phyloP scores from a whole-genome alignment of 352 stramenopile genomes.

The Phytopythium boreale region DNA sequence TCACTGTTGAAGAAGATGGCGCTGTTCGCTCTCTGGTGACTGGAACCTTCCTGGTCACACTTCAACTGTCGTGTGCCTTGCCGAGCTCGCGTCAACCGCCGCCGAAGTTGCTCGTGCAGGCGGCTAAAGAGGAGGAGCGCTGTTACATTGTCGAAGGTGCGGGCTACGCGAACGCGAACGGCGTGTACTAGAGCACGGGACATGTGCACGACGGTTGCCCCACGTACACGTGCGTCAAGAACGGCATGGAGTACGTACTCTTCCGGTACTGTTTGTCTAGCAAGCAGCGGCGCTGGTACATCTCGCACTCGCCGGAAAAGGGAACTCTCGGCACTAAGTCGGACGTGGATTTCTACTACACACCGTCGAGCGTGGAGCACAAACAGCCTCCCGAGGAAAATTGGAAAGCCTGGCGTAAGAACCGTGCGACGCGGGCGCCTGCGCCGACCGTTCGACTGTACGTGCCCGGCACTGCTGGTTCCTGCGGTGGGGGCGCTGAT shows the following conservation, averaged over 20 bases:
- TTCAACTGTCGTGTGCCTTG: background rate
- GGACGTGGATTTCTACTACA: too few relatives aligned
- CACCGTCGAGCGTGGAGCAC: too few relatives aligned
- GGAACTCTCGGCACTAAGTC: too few relatives aligned
- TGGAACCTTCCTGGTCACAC: background rate
- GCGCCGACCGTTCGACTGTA: background rate
- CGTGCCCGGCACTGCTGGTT: too few relatives aligned
- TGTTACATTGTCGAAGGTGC: conserved; percentile 88
- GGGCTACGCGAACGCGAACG: conserved; percentile 91
- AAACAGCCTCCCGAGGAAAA: too few relatives aligned
- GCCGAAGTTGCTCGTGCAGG: background rate
- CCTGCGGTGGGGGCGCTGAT: too few relatives aligned
- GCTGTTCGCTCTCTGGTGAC: background rate
- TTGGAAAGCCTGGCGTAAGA: too few relatives aligned
- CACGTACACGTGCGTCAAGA: conserved; percentile 58
- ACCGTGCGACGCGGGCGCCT: conserved; percentile 57
- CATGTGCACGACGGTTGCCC: conserved; percentile 61
- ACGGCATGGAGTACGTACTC: conserved; percentile 78
- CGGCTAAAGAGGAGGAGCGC: conserved; percentile 52
- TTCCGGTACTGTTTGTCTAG: too few relatives aligned
- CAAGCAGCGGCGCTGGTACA: too few relatives aligned
- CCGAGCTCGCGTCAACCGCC: background rate
- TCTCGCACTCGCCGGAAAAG: too few relatives aligned
- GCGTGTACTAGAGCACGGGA: conserved; percentile 86
- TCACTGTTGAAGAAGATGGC: background rate